Evolutionary conservation across 2,329 filamentous ascomycete genomes (phyloP).

Genomic region (Septoria petroselini): DNA sequence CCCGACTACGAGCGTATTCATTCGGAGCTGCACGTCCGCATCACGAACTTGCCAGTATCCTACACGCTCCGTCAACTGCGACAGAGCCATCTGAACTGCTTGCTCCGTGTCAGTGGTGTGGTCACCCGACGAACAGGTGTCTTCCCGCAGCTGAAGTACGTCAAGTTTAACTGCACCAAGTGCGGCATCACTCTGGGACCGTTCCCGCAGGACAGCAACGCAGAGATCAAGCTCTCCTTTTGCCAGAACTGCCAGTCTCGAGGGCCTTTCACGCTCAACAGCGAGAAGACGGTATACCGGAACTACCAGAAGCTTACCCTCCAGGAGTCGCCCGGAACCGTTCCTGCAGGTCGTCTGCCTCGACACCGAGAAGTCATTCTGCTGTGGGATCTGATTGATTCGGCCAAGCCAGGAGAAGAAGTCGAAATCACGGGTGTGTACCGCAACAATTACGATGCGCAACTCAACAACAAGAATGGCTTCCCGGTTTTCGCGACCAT

Average conservation of each 20-base stretch:
- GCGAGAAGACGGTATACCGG: slow-evolving; percentile 95
- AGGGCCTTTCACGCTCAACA: slow-evolving; percentile 92
- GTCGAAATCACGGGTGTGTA: slow-evolving; percentile 97
- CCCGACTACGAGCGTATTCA: slow-evolving; percentile 97
- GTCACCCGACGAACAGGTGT: slow-evolving; percentile 92
- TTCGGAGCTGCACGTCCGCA: slow-evolving; percentile 94
- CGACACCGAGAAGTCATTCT: slow-evolving; percentile 92
- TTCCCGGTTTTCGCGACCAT: slow-evolving; percentile 98
- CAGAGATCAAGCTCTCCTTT: slow-evolving; percentile 93
- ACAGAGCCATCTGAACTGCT: slow-evolving; percentile 91
- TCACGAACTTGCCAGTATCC: slow-evolving; percentile 88
- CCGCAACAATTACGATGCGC: slow-evolving; percentile 96
- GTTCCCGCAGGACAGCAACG: slow-evolving; percentile 95
- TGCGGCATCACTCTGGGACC: slow-evolving; percentile 88
- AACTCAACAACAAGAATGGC: slow-evolving; percentile 96
- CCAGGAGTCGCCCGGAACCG: slow-evolving; percentile 94
- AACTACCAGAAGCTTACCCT: slow-evolving; percentile 98
- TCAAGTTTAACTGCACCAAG: slow-evolving; percentile 96
- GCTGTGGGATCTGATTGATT: slow-evolving; percentile 95
- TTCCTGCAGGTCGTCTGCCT: slow-evolving; percentile 90
- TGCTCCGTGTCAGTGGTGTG: slow-evolving; percentile 90
- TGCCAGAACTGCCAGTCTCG: slow-evolving; percentile 95
- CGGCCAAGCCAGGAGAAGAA: slow-evolving; percentile 94
- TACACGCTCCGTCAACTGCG: slow-evolving; percentile 94
- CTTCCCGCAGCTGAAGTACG: slow-evolving; percentile 96